Base-by-base conservation (phyloP, 176 grass and related monocot species). In the Olyra latifolia region DNA sequence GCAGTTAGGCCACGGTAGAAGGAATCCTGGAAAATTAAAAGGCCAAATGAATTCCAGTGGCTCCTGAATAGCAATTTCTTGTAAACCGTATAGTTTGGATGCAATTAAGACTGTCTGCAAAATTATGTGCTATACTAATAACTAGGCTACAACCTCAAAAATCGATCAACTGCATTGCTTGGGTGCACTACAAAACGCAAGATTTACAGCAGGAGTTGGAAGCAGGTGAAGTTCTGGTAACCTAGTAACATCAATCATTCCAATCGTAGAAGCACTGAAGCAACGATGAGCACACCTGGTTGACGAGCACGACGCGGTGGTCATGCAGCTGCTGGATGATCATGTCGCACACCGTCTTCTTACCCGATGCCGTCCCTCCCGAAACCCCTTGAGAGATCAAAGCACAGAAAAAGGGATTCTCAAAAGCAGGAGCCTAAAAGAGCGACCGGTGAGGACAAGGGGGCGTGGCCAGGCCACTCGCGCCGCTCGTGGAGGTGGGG, bases 261-360 rank as follows among this genome's bases (percentile, higher is more conserved):
- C 1, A 28, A 67, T 44, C 39, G 35, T 46, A 32, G 17, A 61
- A 75, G 42, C 47, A 22, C 38, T 46, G 15, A 61, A 52, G 17
- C 62, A n/a, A 62, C 5, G 13, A 2, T 15, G 25, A n/a, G 7
- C 62, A 5, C 46, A 93, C 96, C 88, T 95, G 96, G 84, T 82
- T 99, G 52, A 99, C 87, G 53, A 99, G 92, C 78, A 95, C 92
- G 62, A 99, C 93, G 47, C 93, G 97, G 74, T 99, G 97, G 59
- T 96, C 97, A 22, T 96, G 97, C 27, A 96, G 91, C 82, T 99
- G 97, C 88, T 99, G 97, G 80, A 99, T 99, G 86, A 99, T 99
- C 97, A 93, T 99, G 85, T 99, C 97, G 77, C 97, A 99, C 38
- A 99, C 93, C 32, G 97, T 99, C 48, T 93, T 99, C 92, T 99